phyloP scores from a whole-genome alignment of 140 eudicot species.

The Anethum foeniculum region DNA sequence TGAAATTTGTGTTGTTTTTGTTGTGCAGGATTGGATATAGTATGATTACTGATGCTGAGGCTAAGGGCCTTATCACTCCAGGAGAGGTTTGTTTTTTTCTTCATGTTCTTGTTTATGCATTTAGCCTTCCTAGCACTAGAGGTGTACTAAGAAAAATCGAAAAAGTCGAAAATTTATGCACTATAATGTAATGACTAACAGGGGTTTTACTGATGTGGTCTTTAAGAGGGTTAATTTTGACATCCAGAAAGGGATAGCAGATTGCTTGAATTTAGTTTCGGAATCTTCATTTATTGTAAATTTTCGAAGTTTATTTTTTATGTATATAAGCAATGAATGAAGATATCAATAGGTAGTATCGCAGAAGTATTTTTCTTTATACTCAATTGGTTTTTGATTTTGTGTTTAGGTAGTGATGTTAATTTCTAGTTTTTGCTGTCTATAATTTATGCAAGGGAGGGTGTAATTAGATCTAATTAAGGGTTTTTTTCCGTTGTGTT shows the following conservation, averaged over 20 bases:
- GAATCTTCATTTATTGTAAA: not conserved
- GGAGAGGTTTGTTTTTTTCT: conserved; percentile 45
- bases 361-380: not conserved
- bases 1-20: conserved; percentile 11
- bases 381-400: not conserved
- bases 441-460: not conserved
- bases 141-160: not conserved
- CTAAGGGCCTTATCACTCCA: conserved; percentile 65
- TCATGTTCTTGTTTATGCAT: not conserved
- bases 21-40: conserved; percentile 63
- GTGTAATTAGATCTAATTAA: conserved; percentile 4
- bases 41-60: conserved; percentile 86
- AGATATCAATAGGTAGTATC: not conserved
- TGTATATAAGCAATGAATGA: not conserved
- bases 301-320: not conserved
- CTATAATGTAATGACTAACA: not conserved
- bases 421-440: not conserved
- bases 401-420: not conserved
- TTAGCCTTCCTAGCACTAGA: not conserved
- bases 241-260: not conserved
- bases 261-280: not conserved
- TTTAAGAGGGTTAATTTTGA: not conserved
- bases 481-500: conserved; percentile 7
- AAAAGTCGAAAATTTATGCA: not conserved
- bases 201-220: not conserved